These are phyloP conservation scores for Neopestalotiopsis sp. DNA, from an alignment of 2,329 filamentous ascomycete species.

Conservation along the genomic window DNA sequence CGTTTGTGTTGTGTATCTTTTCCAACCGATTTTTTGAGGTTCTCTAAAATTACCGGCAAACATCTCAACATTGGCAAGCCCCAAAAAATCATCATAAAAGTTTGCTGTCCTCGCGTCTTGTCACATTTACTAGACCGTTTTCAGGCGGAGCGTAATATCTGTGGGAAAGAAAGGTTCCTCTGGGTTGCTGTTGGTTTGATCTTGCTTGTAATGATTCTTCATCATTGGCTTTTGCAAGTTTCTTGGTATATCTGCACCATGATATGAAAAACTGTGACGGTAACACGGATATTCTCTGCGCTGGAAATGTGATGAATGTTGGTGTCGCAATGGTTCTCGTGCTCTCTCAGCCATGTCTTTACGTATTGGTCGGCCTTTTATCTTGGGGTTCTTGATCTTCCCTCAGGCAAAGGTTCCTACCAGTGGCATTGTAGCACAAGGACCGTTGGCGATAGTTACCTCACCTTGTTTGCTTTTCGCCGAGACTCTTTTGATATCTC, in stretches of 20 bases:
- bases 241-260: neutral
- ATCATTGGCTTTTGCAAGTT: neutral
- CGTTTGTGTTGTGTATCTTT: constrained; percentile 15
- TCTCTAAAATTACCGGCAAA: constrained; percentile 4
- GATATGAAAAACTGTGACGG: neutral
- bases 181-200: too few species aligned
- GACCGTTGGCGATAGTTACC: constrained; percentile 17
- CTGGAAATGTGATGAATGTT: neutral
- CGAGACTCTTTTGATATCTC: neutral
- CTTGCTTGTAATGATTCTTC: too few species aligned
- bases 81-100: neutral
- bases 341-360: constrained; percentile 9
- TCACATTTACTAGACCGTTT: neutral
- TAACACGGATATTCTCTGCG: neutral
- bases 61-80: neutral
- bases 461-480: constrained; percentile 19
- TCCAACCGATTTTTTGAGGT: neutral
- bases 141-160: neutral
- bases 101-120: constrained; percentile 10
- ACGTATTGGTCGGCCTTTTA: neutral
- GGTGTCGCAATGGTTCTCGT: neutral
- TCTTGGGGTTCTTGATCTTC: neutral
- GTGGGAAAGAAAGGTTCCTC: too few species aligned
- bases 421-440: constrained; percentile 6
- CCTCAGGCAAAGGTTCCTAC: neutral